Conservation (phyloP, 176 grass and related monocot genomes). For the Rhynchospora pubera region DNA sequence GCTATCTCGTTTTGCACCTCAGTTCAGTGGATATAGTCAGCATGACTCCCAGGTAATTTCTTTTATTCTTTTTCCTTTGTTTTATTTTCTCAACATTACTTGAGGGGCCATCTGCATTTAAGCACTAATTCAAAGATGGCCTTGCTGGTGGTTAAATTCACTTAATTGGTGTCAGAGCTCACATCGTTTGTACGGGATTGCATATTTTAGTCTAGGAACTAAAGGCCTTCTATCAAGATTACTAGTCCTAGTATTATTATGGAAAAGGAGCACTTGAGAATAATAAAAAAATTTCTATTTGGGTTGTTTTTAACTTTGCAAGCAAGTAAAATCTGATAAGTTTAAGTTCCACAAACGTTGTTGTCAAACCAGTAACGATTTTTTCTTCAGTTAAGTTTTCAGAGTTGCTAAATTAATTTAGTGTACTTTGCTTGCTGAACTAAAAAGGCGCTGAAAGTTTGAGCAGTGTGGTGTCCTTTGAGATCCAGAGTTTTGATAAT, state of each 20-base stretch:
- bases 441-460: background rate
- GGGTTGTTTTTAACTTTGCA: background rate
- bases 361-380: background rate
- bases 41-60: conserved; percentile 85
- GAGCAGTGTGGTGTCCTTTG: background rate
- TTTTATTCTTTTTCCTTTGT: background rate
- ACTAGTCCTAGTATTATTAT: background rate
- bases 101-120: background rate
- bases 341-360: background rate
- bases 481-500: background rate
- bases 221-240: background rate
- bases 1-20: conserved; percentile 91
- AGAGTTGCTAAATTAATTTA: conserved; percentile 2
- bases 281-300: background rate
- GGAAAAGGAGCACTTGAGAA: background rate
- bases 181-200: background rate
- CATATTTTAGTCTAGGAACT: background rate
- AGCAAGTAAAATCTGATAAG: background rate
- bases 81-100: background rate
- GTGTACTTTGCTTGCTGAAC: background rate
- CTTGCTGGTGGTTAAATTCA: background rate
- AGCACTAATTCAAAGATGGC: background rate
- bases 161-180: background rate
- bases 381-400: background rate
- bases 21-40: conserved; percentile 97